Evolutionary conservation across 257 asterid genomes (phyloP).

Genomic region (Gardenia jasminoides): DNA sequence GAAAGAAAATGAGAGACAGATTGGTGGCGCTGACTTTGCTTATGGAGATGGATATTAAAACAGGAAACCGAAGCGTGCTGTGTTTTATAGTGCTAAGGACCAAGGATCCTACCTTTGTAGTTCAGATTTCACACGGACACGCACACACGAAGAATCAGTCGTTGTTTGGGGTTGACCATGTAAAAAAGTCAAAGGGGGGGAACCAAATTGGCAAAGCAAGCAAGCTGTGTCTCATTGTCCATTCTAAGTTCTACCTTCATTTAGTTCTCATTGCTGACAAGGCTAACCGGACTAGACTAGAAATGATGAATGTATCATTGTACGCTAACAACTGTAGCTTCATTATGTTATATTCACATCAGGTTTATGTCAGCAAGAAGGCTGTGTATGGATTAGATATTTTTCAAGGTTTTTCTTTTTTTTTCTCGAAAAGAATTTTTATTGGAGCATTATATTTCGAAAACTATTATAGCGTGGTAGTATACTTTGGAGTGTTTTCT

Average conservation of each 20-base stretch:
- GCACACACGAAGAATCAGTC: not conserved
- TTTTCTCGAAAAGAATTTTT: no score
- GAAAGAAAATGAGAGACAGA: not conserved
- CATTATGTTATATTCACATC: not conserved
- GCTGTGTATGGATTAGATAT: no score
- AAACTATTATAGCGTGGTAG: no score
- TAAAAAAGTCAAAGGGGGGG: slow-evolving; percentile 21
- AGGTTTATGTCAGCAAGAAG: not conserved
- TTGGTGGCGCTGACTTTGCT: slow-evolving; percentile 18
- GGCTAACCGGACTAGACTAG: slow-evolving; percentile 4
- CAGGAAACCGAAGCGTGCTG: slow-evolving; percentile 4
- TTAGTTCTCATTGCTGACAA: slow-evolving; percentile 5
- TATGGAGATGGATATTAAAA: not conserved
- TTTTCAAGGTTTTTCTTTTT: no score
- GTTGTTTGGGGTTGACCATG: slow-evolving; percentile 17
- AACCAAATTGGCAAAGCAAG: not conserved
- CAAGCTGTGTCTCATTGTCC: not conserved
- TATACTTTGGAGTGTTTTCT: no score
- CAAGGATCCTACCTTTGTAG: not conserved
- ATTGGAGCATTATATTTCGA: no score
- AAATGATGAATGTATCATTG: no score
- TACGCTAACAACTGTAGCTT: no score
- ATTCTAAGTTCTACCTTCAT: not conserved
- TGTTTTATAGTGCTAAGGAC: not conserved
- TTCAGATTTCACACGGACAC: slow-evolving; percentile 7